Evolutionary conservation across 2,329 filamentous ascomycete genomes (phyloP).

Genomic region (Xylaria sp.): DNA sequence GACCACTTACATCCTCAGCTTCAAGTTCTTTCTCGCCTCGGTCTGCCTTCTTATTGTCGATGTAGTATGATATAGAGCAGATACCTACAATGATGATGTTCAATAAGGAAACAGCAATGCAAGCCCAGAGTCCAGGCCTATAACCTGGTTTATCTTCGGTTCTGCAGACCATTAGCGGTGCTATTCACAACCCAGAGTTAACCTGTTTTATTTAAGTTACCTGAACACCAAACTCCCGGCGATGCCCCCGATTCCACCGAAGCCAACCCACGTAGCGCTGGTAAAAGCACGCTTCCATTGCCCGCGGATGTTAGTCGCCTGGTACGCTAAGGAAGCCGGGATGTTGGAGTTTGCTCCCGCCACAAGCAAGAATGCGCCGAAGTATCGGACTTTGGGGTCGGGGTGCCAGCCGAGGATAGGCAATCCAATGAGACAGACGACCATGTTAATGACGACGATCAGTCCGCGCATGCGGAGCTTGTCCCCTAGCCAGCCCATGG

Average conservation of each 20-base stretch:
- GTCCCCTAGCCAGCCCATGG: conserved; percentile 72
- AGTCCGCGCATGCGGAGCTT: conserved; percentile 73
- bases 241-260: conserved; percentile 83
- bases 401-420: conserved; percentile 76
- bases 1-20: conserved; percentile 58
- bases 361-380: conserved; percentile 80
- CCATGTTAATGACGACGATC: conserved; percentile 72
- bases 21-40: conserved; percentile 64
- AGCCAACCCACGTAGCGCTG: conserved; percentile 78
- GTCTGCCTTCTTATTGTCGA: conserved; percentile 63
- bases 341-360: conserved; percentile 83
- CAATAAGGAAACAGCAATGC: conserved; percentile 62
- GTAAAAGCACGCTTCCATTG: conserved; percentile 90
- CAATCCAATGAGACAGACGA: conserved; percentile 74
- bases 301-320: conserved; percentile 87
- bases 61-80: conserved; percentile 55
- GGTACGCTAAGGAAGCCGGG: conserved; percentile 79
- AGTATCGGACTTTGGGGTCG: conserved; percentile 70
- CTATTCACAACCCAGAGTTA: neutral
- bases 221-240: conserved; percentile 79
- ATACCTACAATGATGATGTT: conserved; percentile 58
- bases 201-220: conserved; percentile 28
- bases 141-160: conserved; percentile 62
- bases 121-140: conserved; percentile 65
- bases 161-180: conserved; percentile 35